Conservation (phyloP, 345 rosid species). For the Leavenworthia alabamica region DNA sequence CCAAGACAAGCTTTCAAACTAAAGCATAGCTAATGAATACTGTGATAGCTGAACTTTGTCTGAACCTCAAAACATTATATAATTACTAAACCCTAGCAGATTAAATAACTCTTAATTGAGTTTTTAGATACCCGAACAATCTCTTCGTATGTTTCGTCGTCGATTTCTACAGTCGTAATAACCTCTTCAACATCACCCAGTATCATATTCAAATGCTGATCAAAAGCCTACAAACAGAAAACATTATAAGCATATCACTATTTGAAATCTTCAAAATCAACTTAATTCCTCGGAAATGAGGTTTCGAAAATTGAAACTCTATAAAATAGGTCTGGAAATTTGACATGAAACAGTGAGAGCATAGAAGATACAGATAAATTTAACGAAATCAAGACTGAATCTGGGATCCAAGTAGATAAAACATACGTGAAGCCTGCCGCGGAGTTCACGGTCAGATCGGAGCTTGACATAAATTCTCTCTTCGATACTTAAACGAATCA, state of each 20-base stretch:
- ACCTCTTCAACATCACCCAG: conserved; percentile 8
- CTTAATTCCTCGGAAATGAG: background rate
- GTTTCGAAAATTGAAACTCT: background rate
- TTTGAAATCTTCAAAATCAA: background rate
- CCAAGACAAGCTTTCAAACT: background rate
- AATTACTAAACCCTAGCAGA: background rate
- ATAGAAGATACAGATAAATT: background rate
- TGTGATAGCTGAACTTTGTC: background rate
- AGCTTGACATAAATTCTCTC: conserved; percentile 98
- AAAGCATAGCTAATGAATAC: background rate
- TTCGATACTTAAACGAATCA: conserved; percentile 84
- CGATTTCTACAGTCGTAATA: conserved; percentile 74
- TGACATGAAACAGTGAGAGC: background rate
- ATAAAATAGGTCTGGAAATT: background rate
- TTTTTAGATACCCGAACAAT: conserved; percentile 64
- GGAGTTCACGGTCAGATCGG: conserved; percentile 94
- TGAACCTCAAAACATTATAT: background rate
- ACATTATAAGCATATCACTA: background rate
- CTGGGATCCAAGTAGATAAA: background rate
- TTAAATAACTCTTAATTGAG: background rate
- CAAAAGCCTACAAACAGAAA: conserved; percentile 28
- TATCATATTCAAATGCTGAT: conserved; percentile 24
- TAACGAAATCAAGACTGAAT: background rate
- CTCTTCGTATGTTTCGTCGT: conserved; percentile 92
- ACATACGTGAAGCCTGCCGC: conserved; percentile 87